These are phyloP conservation scores for Emmonsiellopsis sp. DNA, from an alignment of 2,329 filamentous ascomycete genomes.

Conservation along the genomic window DNA sequence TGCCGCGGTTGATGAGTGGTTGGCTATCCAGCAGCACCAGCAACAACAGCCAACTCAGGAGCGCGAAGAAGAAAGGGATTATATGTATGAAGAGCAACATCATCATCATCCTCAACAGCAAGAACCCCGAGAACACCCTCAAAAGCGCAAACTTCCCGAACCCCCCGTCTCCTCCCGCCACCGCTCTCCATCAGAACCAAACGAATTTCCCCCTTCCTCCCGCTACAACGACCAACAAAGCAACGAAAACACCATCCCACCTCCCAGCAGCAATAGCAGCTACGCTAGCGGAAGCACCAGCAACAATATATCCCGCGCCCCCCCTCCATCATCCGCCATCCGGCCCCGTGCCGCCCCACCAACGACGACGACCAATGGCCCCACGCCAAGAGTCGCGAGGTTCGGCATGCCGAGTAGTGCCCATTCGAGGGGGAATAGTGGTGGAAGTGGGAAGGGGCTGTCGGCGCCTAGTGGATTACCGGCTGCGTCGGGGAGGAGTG, in stretches of 20 bases:
- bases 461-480: constrained; percentile 22
- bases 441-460: constrained; percentile 11
- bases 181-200: neutral
- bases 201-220: neutral
- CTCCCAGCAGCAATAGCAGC: neutral
- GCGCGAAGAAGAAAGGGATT: neutral
- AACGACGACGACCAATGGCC: constrained; percentile 8
- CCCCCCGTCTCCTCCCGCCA: neutral
- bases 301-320: constrained; percentile 6
- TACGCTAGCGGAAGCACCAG: neutral
- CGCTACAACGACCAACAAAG: neutral
- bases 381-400: constrained; percentile 22
- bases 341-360: constrained; percentile 15
- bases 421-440: constrained; percentile 27
- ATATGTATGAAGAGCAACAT: neutral
- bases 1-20: constrained; percentile 38
- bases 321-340: constrained; percentile 17
- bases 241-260: neutral
- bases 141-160: neutral
- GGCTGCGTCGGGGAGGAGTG: constrained; percentile 46
- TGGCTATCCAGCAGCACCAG: constrained; percentile 29
- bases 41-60: constrained; percentile 4
- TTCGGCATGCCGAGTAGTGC: constrained; percentile 21
- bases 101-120: neutral
- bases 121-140: neutral